phyloP scores from a whole-genome alignment of 2,329 filamentous ascomycete genomes.

The Ascochyta viciae-villosae region DNA sequence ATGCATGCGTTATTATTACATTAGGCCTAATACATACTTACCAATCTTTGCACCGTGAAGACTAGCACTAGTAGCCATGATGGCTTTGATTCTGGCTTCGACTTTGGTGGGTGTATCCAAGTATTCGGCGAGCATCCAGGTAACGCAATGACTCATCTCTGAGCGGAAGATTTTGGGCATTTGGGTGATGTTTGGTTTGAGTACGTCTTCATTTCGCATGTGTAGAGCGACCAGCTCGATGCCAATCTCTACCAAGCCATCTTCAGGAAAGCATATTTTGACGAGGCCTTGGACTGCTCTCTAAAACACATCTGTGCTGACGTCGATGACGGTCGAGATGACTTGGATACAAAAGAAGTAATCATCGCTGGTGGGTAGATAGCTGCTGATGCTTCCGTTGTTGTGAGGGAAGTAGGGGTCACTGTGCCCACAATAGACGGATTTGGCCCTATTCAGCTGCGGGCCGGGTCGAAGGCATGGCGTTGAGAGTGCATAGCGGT shows the following conservation, averaged over 20 bases:
- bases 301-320: conserved; percentile 29
- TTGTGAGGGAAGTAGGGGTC: conserved; percentile 7
- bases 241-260: conserved; percentile 32
- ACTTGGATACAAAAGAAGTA: conserved; percentile 36
- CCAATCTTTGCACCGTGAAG: conserved; percentile 18
- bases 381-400: background rate
- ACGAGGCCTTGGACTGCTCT: conserved; percentile 36
- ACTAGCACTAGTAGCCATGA: conserved; percentile 15
- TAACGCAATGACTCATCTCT: conserved; percentile 29
- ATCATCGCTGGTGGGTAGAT: conserved; percentile 25
- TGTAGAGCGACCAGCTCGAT: conserved; percentile 26
- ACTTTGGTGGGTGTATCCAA: conserved; percentile 26
- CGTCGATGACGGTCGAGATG: conserved; percentile 16
- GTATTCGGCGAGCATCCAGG: conserved; percentile 28
- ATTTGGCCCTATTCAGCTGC: background rate
- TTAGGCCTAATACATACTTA: conserved; percentile 5
- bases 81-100: conserved; percentile 16
- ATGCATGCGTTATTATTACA: background rate
- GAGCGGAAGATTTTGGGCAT: conserved; percentile 24
- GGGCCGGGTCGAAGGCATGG: background rate
- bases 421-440: background rate
- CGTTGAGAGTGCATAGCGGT: background rate
- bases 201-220: conserved; percentile 29
- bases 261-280: conserved; percentile 37
- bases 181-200: conserved; percentile 20